Percentiles rank a stretch among this genome's conserved stretches.
phyloP scores from a whole-genome alignment of 2,329 filamentous ascomycete species.

The Septoria linicola region DNA sequence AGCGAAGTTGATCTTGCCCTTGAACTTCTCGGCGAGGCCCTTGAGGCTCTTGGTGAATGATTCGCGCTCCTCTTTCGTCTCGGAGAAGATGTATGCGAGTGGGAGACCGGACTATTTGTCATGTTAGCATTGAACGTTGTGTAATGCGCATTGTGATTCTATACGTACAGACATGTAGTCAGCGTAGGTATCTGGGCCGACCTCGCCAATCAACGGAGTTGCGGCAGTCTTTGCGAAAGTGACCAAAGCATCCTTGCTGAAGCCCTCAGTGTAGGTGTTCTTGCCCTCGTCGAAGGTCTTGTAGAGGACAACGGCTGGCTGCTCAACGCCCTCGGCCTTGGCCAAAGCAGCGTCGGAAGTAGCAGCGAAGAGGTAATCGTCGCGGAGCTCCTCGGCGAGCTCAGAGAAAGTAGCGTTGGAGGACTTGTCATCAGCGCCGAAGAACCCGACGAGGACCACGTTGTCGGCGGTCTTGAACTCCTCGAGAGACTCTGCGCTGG shows the following conservation, averaged over 20 bases:
- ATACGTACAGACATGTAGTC: slow-evolving; percentile 77
- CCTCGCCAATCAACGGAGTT: slow-evolving; percentile 89
- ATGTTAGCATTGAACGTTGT: slow-evolving; percentile 2
- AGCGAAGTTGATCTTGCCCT: slow-evolving; percentile 94
- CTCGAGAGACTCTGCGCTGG: slow-evolving; percentile 71
- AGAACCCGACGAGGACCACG: slow-evolving; percentile 88
- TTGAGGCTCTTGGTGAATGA: slow-evolving; percentile 74
- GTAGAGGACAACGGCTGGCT: slow-evolving; percentile 88
- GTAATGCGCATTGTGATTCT: background rate
- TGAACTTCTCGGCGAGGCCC: slow-evolving; percentile 84
- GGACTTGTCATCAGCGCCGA: slow-evolving; percentile 74
- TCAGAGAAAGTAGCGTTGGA: slow-evolving; percentile 83
- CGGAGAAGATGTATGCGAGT: slow-evolving; percentile 95
- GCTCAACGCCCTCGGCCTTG: slow-evolving; percentile 83
- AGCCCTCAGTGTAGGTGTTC: slow-evolving; percentile 75
- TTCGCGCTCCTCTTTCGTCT: slow-evolving; percentile 85
- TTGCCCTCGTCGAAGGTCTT: slow-evolving; percentile 98
- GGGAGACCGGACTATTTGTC: slow-evolving; percentile 70
- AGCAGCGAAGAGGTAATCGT: slow-evolving; percentile 89
- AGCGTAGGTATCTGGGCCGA: slow-evolving; percentile 94
- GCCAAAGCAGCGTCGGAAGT: slow-evolving; percentile 80
- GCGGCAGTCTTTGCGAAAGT: slow-evolving; percentile 80
- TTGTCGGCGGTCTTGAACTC: slow-evolving; percentile 99
- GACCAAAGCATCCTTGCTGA: slow-evolving; percentile 76
- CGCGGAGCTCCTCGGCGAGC: slow-evolving; percentile 72